Percentiles rank a stretch among this genome's conserved stretches.
phyloP scores from a whole-genome alignment of 805 yeast species.

The Naumovozyma castellii region DNA sequence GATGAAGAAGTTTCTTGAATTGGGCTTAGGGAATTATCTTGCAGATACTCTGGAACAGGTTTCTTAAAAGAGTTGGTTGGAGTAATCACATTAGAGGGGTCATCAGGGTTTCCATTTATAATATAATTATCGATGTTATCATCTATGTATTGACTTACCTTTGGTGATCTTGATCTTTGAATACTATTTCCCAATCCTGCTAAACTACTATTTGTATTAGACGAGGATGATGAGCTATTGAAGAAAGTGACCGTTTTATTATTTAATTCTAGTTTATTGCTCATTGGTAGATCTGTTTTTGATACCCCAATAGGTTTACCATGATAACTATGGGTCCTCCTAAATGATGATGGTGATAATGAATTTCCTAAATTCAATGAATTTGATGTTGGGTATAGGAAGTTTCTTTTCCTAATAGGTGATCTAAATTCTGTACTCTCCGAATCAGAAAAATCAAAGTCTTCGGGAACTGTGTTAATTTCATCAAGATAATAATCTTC shows the following conservation, averaged over 20 bases:
- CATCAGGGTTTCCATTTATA: neutral
- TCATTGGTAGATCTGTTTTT: slow-evolving; percentile 25
- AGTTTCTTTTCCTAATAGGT: slow-evolving; percentile 1
- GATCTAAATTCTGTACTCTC: slow-evolving; percentile 8
- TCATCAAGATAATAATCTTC: slow-evolving; percentile 42
- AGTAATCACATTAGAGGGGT: slow-evolving; percentile 8
- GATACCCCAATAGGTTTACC: slow-evolving; percentile 23
- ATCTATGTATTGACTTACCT: neutral
- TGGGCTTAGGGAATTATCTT: slow-evolving; percentile 23
- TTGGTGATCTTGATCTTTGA: neutral
- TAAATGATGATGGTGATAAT: slow-evolving; percentile 14
- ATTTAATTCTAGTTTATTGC: slow-evolving; percentile 29
- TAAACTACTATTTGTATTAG: slow-evolving; percentile 1
- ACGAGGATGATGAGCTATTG: slow-evolving; percentile 10
- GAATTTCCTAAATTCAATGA: neutral
- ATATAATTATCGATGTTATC: slow-evolving; percentile 5
- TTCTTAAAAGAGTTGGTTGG: slow-evolving; percentile 17
- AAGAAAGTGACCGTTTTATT: slow-evolving; percentile 35
- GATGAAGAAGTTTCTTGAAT: slow-evolving; percentile 26
- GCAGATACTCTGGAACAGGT: slow-evolving; percentile 19
- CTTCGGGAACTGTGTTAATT: slow-evolving; percentile 41
- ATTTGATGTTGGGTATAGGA: neutral
- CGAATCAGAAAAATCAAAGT: slow-evolving; percentile 29
- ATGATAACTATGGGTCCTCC: slow-evolving; percentile 27
- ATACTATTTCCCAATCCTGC: neutral